These are phyloP conservation scores for Penicillium flavigenum DNA, from an alignment of 495 filamentous ascomycete species.

Conservation along the genomic window DNA sequence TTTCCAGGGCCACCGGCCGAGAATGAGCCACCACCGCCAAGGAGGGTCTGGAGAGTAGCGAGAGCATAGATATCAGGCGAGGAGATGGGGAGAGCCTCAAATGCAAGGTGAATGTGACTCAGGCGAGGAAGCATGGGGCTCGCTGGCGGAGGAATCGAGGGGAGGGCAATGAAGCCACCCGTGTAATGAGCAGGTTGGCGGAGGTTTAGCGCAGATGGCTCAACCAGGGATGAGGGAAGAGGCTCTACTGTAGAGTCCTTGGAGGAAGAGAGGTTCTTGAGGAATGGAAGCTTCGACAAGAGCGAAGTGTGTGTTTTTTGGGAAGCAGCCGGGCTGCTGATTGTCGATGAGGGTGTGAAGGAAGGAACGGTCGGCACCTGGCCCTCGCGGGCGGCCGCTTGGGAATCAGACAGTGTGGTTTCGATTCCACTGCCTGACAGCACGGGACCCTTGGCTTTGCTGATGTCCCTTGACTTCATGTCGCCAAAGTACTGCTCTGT, in stretches of 20 bases:
- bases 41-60: constrained; percentile 92
- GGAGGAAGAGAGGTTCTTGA: constrained; percentile 83
- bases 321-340: constrained; percentile 39
- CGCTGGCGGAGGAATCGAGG: constrained; percentile 69
- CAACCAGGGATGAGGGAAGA: constrained; percentile 41
- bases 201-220: constrained; percentile 55
- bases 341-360: constrained; percentile 44
- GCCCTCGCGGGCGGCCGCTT: constrained; percentile 38
- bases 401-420: constrained; percentile 53
- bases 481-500: constrained; percentile 87
- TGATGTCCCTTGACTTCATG: constrained; percentile 58
- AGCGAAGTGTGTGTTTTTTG: constrained; percentile 52
- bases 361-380: constrained; percentile 42
- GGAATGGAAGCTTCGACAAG: constrained; percentile 84
- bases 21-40: constrained; percentile 95
- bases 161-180: constrained; percentile 85
- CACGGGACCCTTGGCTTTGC: constrained; percentile 42
- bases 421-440: constrained; percentile 58
- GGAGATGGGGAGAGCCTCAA: constrained; percentile 89
- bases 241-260: constrained; percentile 54
- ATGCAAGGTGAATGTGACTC: constrained; percentile 90
- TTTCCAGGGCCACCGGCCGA: constrained; percentile 97
- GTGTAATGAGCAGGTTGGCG: constrained; percentile 78
- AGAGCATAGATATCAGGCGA: constrained; percentile 93
- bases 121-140: constrained; percentile 79